Conservation (phyloP, 176 grass and related monocot species). For the Stipa capillata region DNA sequence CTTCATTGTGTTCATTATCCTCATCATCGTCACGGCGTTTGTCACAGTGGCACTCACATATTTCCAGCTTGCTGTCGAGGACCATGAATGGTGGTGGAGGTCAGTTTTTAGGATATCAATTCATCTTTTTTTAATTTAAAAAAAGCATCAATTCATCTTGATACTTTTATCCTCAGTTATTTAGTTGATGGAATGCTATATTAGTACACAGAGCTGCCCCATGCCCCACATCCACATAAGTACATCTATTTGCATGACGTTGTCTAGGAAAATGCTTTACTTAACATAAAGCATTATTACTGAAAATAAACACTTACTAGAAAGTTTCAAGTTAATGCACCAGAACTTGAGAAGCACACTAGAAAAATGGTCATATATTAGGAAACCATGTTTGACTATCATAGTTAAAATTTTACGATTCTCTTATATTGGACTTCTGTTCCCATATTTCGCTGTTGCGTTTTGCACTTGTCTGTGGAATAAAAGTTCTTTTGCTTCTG, state of each 20-base stretch:
- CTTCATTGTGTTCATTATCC: conserved; percentile 95
- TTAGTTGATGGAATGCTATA: background rate
- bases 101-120: conserved; percentile 34
- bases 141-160: too few species aligned
- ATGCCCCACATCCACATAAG: background rate
- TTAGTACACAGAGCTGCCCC: background rate
- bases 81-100: conserved; percentile 99
- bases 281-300: background rate
- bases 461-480: background rate
- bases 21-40: conserved; percentile 90
- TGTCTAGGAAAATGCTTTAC: background rate
- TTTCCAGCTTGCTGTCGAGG: conserved; percentile 93
- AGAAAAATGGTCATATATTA: background rate
- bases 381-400: background rate
- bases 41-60: conserved; percentile 89
- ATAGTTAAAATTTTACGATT: too few species aligned
- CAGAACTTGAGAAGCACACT: background rate
- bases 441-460: too few species aligned
- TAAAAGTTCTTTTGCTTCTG: background rate
- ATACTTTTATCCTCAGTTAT: background rate
- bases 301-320: background rate
- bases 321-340: background rate
- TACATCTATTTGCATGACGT: background rate
- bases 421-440: too few species aligned
- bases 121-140: too few species aligned